These are phyloP conservation scores for Vachellia pachyceras DNA, from an alignment of 306 rosid genomes.

Conservation along the genomic window DNA sequence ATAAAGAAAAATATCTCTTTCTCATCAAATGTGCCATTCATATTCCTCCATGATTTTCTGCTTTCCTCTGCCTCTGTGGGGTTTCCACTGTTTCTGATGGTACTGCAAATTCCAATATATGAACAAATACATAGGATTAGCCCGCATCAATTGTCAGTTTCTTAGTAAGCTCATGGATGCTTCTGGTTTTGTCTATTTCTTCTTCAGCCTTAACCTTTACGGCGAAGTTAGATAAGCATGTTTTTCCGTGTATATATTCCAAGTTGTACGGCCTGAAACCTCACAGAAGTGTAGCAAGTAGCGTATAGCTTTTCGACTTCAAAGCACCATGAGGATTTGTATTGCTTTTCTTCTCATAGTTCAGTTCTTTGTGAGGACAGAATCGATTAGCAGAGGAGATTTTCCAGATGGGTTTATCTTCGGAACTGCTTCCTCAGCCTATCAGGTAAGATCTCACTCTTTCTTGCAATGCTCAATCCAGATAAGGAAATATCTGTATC, in stretches of 20 bases:
- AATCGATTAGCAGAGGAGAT: slow-evolving; percentile 75
- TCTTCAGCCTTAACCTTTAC: slow-evolving; percentile 47
- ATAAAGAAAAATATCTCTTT: neutral
- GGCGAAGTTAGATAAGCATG: slow-evolving; percentile 43
- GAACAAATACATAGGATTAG: slow-evolving; percentile 18
- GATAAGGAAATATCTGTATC: neutral
- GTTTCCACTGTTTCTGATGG: neutral
- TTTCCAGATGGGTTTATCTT: slow-evolving; percentile 85
- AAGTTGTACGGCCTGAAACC: slow-evolving; percentile 31
- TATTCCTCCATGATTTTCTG: slow-evolving; percentile 13
- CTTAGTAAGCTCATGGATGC: slow-evolving; percentile 18
- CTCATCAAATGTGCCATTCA: slow-evolving; percentile 27
- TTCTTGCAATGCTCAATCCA: neutral
- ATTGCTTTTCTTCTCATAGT: slow-evolving; percentile 41
- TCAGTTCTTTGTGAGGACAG: slow-evolving; percentile 42
- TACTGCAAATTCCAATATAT: neutral
- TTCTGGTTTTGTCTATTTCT: slow-evolving; percentile 43
- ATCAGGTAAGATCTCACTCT: slow-evolving; percentile 66
- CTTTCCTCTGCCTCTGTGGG: neutral
- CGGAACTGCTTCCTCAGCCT: slow-evolving; percentile 97
- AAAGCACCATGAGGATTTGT: slow-evolving; percentile 54
- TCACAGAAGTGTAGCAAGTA: slow-evolving; percentile 1
- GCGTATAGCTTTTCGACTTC: neutral
- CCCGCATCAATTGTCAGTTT: slow-evolving; percentile 13
- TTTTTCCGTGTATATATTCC: slow-evolving; percentile 32